A percentile compares a stretch with the other conserved stretches of the same genome.
Evolutionary conservation across 2,329 filamentous ascomycete species (phyloP).

Genomic region (Sporothrix dimorphospora): DNA sequence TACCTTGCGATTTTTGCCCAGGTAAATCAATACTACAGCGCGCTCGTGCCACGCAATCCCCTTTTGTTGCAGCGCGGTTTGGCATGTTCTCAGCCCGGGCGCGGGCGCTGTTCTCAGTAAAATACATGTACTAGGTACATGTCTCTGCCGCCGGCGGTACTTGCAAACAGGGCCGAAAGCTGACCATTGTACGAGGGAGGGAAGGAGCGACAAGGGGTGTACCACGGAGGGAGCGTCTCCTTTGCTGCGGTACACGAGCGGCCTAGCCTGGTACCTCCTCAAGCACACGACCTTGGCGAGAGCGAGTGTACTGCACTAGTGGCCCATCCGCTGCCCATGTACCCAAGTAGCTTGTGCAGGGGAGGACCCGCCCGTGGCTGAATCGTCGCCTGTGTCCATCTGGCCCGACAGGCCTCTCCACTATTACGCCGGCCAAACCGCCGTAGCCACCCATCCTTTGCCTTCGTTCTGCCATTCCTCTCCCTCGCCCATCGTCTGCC

Average conservation of each 20-base stretch:
- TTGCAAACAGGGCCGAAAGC: conserved; percentile 35
- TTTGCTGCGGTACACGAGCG: background rate
- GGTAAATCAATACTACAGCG: too few species aligned
- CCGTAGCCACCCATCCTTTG: conserved; percentile 48
- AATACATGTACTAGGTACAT: conserved; percentile 19
- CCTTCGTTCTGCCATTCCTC: conserved; percentile 21
- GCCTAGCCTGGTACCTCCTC: conserved; percentile 1
- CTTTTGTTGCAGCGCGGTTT: background rate
- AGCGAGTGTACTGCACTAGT: background rate
- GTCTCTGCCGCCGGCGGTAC: conserved; percentile 27
- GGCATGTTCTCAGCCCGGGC: background rate
- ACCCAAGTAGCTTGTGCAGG: conserved; percentile 7
- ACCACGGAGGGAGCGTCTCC: conserved; percentile 19
- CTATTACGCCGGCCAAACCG: conserved; percentile 63
- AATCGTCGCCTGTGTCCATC: conserved; percentile 32
- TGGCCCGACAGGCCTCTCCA: conserved; percentile 46
- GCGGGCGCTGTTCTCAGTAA: too few species aligned
- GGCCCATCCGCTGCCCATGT: background rate
- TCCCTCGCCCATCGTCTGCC: conserved; percentile 17
- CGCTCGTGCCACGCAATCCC: too few species aligned
- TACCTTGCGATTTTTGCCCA: background rate
- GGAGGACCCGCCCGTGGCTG: conserved; percentile 31
- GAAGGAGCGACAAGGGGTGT: conserved; percentile 24
- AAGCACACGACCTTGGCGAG: background rate
- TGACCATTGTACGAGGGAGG: conserved; percentile 23